phyloP scores from a whole-genome alignment of 2,329 filamentous ascomycete species.

The Pseudogymnoascus sp. region DNA sequence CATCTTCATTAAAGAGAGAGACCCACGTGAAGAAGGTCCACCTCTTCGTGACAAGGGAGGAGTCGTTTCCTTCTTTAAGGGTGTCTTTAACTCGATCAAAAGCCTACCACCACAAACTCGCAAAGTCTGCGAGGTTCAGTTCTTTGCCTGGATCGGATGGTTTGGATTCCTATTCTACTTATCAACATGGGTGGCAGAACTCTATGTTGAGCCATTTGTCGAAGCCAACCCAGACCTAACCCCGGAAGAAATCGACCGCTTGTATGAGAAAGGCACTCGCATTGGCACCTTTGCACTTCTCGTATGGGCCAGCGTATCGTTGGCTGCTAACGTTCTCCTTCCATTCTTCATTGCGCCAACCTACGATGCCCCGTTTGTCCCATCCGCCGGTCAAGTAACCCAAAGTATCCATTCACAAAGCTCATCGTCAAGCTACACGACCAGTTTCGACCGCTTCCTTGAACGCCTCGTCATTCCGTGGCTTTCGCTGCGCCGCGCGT shows the following conservation, averaged over 20 bases:
- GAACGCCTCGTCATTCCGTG: slow-evolving; percentile 67
- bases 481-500: slow-evolving; percentile 79
- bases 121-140: slow-evolving; percentile 73
- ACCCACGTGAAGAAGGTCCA: slow-evolving; percentile 66
- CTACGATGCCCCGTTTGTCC: slow-evolving; percentile 43
- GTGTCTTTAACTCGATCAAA: slow-evolving; percentile 68
- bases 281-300: slow-evolving; percentile 85
- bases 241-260: slow-evolving; percentile 63
- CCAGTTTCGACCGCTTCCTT: slow-evolving; percentile 35
- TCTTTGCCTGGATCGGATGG: slow-evolving; percentile 90
- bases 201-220: slow-evolving; percentile 81
- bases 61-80: slow-evolving; percentile 69
- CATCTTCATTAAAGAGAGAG: slow-evolving; percentile 64
- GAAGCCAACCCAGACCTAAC: slow-evolving; percentile 70
- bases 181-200: slow-evolving; percentile 86
- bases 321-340: slow-evolving; percentile 72
- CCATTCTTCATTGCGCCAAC: slow-evolving; percentile 81
- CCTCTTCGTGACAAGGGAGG: slow-evolving; percentile 54
- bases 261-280: slow-evolving; percentile 80
- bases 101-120: slow-evolving; percentile 74
- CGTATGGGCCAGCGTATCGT: slow-evolving; percentile 78
- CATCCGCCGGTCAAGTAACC: slow-evolving; percentile 26
- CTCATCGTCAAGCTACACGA: slow-evolving; percentile 24
- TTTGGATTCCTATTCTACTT: slow-evolving; percentile 95
- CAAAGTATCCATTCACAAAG: slow-evolving; percentile 24